Percentiles rank a stretch among this genome's conserved stretches.
phyloP scores from a whole-genome alignment of 2,329 filamentous ascomycete genomes.

The Penicillium corylophilum region DNA sequence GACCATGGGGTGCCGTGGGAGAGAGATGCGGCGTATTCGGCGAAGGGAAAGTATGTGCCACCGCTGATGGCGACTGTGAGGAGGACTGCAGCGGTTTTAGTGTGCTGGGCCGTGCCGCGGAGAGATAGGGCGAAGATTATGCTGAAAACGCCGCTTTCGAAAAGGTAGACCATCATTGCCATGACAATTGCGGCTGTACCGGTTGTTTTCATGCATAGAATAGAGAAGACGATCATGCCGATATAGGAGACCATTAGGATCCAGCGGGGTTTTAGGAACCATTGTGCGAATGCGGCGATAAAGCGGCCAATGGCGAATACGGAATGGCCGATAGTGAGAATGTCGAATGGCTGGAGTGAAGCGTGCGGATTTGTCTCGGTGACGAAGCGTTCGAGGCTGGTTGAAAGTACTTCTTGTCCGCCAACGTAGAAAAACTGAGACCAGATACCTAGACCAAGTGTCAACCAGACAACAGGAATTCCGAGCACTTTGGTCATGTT shows the following conservation, averaged over 20 bases:
- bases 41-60: constrained; percentile 56
- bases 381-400: constrained; percentile 49
- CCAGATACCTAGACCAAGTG: constrained; percentile 54
- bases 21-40: constrained; percentile 49
- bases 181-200: constrained; percentile 48
- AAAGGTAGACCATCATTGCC: constrained; percentile 56
- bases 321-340: constrained; percentile 56
- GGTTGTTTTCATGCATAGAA: constrained; percentile 51
- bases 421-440: constrained; percentile 62
- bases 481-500: constrained; percentile 48
- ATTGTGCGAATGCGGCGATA: constrained; percentile 52
- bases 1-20: constrained; percentile 47
- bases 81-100: constrained; percentile 56
- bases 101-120: constrained; percentile 58
- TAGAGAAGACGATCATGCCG: constrained; percentile 53
- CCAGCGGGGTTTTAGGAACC: constrained; percentile 58
- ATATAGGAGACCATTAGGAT: constrained; percentile 56
- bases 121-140: constrained; percentile 59
- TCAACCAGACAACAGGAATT: constrained; percentile 56
- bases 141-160: constrained; percentile 61
- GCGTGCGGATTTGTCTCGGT: constrained; percentile 36
- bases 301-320: constrained; percentile 61
- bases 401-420: constrained; percentile 58
- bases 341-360: constrained; percentile 39
- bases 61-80: constrained; percentile 56